Conservation (phyloP, 2,329 filamentous ascomycete species). For the Fusarium ambrosium region DNA sequence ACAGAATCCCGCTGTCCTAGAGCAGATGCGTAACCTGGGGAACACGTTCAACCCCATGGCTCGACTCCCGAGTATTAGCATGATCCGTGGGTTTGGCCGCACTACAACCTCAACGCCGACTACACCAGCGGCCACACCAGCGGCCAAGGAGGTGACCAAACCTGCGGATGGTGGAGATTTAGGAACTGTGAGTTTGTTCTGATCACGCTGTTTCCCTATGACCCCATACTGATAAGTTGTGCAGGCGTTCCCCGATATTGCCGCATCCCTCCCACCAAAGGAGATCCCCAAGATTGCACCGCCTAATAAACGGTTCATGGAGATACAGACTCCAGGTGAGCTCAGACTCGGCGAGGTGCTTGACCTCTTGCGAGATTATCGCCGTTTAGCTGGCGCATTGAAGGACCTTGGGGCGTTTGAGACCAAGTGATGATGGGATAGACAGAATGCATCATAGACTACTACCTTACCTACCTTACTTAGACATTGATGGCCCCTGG, state of each 20-base stretch:
- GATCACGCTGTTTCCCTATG: not conserved
- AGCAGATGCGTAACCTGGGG: slow-evolving; percentile 85
- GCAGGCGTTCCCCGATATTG: slow-evolving; percentile 73
- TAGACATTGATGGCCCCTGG: slow-evolving; percentile 27
- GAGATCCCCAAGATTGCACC: slow-evolving; percentile 70
- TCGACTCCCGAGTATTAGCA: slow-evolving; percentile 78
- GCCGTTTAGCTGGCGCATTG: slow-evolving; percentile 75
- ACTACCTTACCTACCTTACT: not conserved
- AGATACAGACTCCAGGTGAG: slow-evolving; percentile 77
- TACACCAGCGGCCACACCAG: slow-evolving; percentile 53
- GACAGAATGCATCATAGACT: slow-evolving; percentile 9
- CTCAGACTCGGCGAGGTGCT: slow-evolving; percentile 80
- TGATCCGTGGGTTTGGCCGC: slow-evolving; percentile 82
- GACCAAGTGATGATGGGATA: slow-evolving; percentile 50
- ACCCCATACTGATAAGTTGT: slow-evolving; percentile 7
- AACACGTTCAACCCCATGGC: slow-evolving; percentile 87
- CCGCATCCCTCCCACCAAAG: slow-evolving; percentile 67
- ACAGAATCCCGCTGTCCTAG: slow-evolving; percentile 73
- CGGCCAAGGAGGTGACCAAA: slow-evolving; percentile 55
- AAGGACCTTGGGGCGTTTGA: slow-evolving; percentile 74
- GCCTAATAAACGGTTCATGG: slow-evolving; percentile 80
- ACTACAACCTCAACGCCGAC: slow-evolving; percentile 55
- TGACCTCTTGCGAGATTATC: slow-evolving; percentile 80
- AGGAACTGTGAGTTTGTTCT: slow-evolving; percentile 63
- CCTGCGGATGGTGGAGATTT: slow-evolving; percentile 67